Evolutionary conservation across 169 alveolate genomes (phyloP).

Genomic region (Babesia sp.): DNA sequence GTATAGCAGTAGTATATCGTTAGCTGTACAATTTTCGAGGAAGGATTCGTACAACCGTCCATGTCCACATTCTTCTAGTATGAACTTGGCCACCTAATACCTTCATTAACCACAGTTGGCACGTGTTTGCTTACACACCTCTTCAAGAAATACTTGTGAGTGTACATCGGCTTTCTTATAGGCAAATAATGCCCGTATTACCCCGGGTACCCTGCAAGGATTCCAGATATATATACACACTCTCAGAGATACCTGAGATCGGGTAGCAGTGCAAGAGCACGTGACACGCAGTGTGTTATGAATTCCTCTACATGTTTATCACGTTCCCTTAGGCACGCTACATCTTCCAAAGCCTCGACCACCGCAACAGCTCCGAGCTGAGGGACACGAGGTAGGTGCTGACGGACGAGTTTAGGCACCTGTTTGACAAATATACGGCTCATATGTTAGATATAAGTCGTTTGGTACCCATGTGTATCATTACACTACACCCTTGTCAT

Average conservation of each 20-base stretch:
- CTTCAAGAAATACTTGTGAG: slow-evolving; percentile 7
- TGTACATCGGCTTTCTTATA: slow-evolving; percentile 18
- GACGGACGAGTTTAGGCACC: slow-evolving; percentile 51
- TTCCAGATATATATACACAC: neutral
- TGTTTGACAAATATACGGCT: slow-evolving; percentile 28
- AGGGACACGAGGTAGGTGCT: slow-evolving; percentile 37
- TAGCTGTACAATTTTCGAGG: slow-evolving; percentile 31
- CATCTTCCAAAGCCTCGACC: slow-evolving; percentile 62
- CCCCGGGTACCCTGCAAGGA: slow-evolving; percentile 30
- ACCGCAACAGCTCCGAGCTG: slow-evolving; percentile 22
- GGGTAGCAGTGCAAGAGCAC: slow-evolving; percentile 51
- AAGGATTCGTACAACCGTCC: slow-evolving; percentile 11
- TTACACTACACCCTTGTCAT: neutral
- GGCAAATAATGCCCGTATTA: slow-evolving; percentile 41
- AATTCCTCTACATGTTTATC: slow-evolving; percentile 25
- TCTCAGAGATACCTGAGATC: slow-evolving; percentile 41
- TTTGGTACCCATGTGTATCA: neutral
- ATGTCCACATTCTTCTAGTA: slow-evolving; percentile 33
- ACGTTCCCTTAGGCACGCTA: slow-evolving; percentile 28
- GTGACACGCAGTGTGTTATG: slow-evolving; percentile 40
- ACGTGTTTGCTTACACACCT: slow-evolving; percentile 27
- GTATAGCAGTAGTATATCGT: slow-evolving; percentile 59
- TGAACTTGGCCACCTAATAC: slow-evolving; percentile 29
- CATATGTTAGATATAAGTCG: slow-evolving; percentile 9
- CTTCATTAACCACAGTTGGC: too few species aligned